Percentiles rank a stretch among this genome's conserved stretches.
These are phyloP conservation scores for Rhododendron vialii DNA, from an alignment of 148 eudicot genomes.

Conservation along the genomic window DNA sequence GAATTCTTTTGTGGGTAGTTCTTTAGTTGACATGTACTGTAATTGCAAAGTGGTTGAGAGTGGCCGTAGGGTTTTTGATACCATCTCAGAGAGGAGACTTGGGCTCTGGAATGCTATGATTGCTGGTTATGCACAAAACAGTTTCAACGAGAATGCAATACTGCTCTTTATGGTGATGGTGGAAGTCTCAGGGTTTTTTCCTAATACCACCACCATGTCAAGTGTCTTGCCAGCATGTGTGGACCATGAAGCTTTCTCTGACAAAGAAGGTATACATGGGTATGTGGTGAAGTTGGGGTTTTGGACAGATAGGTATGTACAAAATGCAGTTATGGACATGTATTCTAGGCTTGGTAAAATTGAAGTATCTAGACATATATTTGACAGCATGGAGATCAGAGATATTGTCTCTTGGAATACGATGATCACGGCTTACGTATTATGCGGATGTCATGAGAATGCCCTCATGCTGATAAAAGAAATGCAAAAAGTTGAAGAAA, in stretches of 20 bases:
- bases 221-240: slow-evolving; percentile 82
- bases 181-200: slow-evolving; percentile 40
- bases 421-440: slow-evolving; percentile 75
- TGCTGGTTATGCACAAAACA: slow-evolving; percentile 78
- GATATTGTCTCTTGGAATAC: slow-evolving; percentile 88
- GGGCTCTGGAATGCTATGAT: slow-evolving; percentile 86
- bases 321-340: slow-evolving; percentile 85
- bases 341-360: slow-evolving; percentile 73
- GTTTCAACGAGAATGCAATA: slow-evolving; percentile 55
- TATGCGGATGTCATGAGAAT: slow-evolving; percentile 56
- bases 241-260: slow-evolving; percentile 48
- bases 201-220: slow-evolving; percentile 78
- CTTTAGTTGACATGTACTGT: slow-evolving; percentile 91
- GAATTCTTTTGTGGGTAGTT: slow-evolving; percentile 72
- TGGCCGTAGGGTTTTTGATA: slow-evolving; percentile 51
- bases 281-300: slow-evolving; percentile 73
- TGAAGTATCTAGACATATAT: slow-evolving; percentile 46
- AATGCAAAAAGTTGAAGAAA: slow-evolving; percentile 42
- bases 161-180: slow-evolving; percentile 61
- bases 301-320: slow-evolving; percentile 46
- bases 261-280: slow-evolving; percentile 68
- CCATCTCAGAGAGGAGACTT: slow-evolving; percentile 32
- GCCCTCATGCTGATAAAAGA: slow-evolving; percentile 59
- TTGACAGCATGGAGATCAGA: slow-evolving; percentile 54
- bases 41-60: slow-evolving; percentile 60